Evolutionary conservation across 169 alveolate species (phyloP), one percentile per base, ranked within the genome.

Genomic region (Cryptosporidium sp.): DNA sequence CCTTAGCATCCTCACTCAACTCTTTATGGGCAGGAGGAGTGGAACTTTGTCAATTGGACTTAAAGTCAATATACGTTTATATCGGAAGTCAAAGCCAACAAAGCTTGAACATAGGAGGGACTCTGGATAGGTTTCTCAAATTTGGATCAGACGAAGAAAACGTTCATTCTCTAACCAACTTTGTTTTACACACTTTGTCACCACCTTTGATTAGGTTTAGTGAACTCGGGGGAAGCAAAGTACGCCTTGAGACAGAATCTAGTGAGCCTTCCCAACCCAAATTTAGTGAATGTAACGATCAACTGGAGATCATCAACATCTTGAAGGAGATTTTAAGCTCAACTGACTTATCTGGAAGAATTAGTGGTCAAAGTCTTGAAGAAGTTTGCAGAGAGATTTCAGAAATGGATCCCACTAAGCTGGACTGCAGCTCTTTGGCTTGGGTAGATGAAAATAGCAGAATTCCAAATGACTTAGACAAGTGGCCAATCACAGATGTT

Each of bases 401-500:
- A 26, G 37, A 62, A 45, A 80, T 80, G 23, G 75, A 80, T 14
- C 58, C 74, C 55, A 31, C 73, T 9, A 80, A 59, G 23, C 67
- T 80, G 26, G 50, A 80, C 35, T 80, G 89, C 33, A 80, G 35
- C 52, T 37, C 73, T 48, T 26, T 80, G 26, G 89, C 89, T 48
- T 80, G 89, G 89, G 89, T 14, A 2, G 74, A 65, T 62, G 48
- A 35, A 39, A 62, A 16, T 2, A 80, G 35, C 16, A 80, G 75
- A 31, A 33, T 59, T 61, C 89, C 89, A 5, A 65, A 65, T 26
- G 89, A 80, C 62, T 80, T 80, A 2, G 65, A 65, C 1, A 65
- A 80, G 45, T 80, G 89, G 89, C 89, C 89, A 29, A 52, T 80
- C 4, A 80, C 75, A n/a, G 89, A 80, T 45, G 51, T 65, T 31